These are phyloP conservation scores for Flammula alnicola DNA, from an alignment of 1,284 basidiomycete species.

Conservation along the genomic window DNA sequence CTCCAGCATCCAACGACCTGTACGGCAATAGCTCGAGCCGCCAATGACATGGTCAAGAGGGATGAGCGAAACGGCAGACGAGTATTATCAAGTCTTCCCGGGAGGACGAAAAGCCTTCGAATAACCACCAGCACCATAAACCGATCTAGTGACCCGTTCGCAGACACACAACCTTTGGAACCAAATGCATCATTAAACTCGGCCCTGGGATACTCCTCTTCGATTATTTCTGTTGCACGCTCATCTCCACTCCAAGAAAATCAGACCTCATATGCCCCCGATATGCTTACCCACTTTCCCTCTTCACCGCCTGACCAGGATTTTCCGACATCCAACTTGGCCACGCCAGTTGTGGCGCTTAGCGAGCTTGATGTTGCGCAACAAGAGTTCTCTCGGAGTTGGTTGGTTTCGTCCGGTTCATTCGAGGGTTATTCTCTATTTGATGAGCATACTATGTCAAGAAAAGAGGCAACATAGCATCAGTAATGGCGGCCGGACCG, in stretches of 20 bases:
- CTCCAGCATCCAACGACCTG: constrained; percentile 54
- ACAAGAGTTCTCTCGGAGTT: constrained; percentile 30
- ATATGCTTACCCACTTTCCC: not conserved
- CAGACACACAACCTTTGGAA: constrained; percentile 31
- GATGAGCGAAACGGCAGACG: constrained; percentile 11
- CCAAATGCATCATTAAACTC: constrained; percentile 21
- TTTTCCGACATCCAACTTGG: constrained; percentile 23
- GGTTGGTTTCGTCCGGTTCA: constrained; percentile 26
- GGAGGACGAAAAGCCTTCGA: constrained; percentile 13
- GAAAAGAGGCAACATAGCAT: constrained; percentile 11
- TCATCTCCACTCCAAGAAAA: constrained; percentile 3
- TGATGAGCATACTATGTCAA: constrained; percentile 2
- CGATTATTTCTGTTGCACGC: constrained; percentile 14
- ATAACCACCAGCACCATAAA: constrained; percentile 16
- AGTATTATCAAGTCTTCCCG: constrained; percentile 8
- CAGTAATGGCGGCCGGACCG: constrained; percentile 3
- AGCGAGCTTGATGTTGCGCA: constrained; percentile 24
- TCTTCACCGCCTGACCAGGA: constrained; percentile 10
- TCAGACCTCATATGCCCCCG: not conserved
- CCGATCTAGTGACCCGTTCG: constrained; percentile 35
- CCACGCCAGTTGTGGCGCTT: constrained; percentile 30
- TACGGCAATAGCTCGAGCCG: constrained; percentile 28
- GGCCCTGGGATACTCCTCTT: constrained; percentile 12
- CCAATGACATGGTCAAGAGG: constrained; percentile 19
- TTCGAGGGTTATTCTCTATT: constrained; percentile 15